Conservation (phyloP, 371 early-diverging fungal genomes). For the Actinomortierella wolfii region DNA sequence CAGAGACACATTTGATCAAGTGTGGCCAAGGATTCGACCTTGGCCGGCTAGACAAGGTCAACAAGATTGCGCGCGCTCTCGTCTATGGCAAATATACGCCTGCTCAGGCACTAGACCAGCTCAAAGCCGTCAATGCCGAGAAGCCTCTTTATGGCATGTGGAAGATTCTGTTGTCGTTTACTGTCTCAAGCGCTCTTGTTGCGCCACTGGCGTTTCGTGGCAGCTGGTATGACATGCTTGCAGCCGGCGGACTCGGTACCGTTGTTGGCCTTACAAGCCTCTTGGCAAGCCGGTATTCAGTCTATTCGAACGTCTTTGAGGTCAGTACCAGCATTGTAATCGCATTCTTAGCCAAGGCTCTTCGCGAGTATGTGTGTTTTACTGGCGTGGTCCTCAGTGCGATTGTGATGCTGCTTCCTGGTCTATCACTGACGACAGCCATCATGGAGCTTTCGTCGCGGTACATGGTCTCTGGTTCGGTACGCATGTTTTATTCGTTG, state of each 20-base stretch:
- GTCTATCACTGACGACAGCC: constrained; percentile 60
- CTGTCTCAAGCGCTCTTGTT: constrained; percentile 44
- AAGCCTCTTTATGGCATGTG: constrained; percentile 50
- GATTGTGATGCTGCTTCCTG: constrained; percentile 60
- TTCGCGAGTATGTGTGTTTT: constrained; percentile 53
- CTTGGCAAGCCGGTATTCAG: constrained; percentile 50
- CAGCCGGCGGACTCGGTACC: constrained; percentile 51
- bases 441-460: constrained; percentile 75
- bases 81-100: constrained; percentile 51
- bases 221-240: constrained; percentile 55
- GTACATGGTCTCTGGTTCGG: constrained; percentile 74
- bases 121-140: constrained; percentile 56
- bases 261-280: constrained; percentile 50
- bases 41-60: constrained; percentile 61
- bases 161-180: constrained; percentile 17
- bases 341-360: constrained; percentile 55
- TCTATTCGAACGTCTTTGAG: constrained; percentile 61
- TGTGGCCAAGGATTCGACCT: constrained; percentile 67
- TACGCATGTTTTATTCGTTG: constrained; percentile 67
- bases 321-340: constrained; percentile 56
- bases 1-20: constrained; percentile 78
- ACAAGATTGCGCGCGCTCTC: constrained; percentile 59
- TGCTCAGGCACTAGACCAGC: constrained; percentile 53
- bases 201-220: constrained; percentile 57
- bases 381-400: constrained; percentile 56